Percentiles rank a stretch among this genome's conserved stretches.
Evolutionary conservation across 2,329 filamentous ascomycete genomes (phyloP).

Genomic region (Hypoxylon sp.): DNA sequence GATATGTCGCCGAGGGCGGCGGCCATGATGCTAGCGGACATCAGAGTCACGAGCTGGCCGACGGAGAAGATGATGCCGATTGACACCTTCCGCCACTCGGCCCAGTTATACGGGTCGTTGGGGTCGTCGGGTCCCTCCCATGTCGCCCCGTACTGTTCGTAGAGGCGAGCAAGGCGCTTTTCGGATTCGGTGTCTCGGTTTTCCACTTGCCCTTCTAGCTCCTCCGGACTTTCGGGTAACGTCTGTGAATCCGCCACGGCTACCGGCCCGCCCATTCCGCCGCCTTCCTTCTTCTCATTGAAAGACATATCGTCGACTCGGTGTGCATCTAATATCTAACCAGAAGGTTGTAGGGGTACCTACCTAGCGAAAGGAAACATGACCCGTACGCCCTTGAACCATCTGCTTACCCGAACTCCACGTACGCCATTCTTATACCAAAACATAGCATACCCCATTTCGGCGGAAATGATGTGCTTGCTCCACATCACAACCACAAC

Average conservation of each 20-base stretch:
- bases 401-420: not conserved
- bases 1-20: slow-evolving; percentile 55
- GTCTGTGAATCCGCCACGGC: not conserved
- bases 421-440: not conserved
- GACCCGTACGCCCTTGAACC: not conserved
- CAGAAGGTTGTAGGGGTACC: not conserved
- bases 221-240: slow-evolving; percentile 3
- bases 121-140: slow-evolving; percentile 49
- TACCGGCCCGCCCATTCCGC: slow-evolving; percentile 2
- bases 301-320: not conserved
- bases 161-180: slow-evolving; percentile 28
- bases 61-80: slow-evolving; percentile 55
- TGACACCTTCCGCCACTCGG: slow-evolving; percentile 37
- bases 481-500: not conserved
- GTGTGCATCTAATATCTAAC: too few relatives aligned
- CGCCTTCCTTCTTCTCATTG: slow-evolving; percentile 17
- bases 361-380: not conserved
- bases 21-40: slow-evolving; percentile 58
- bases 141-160: slow-evolving; percentile 33
- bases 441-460: not conserved
- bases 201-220: not conserved
- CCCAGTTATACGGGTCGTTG: slow-evolving; percentile 46
- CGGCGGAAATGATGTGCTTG: not conserved
- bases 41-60: slow-evolving; percentile 56
- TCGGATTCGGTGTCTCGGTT: slow-evolving; percentile 22